Conservation (phyloP, 768 basidiomycete species). For the Serendipita sp. region DNA sequence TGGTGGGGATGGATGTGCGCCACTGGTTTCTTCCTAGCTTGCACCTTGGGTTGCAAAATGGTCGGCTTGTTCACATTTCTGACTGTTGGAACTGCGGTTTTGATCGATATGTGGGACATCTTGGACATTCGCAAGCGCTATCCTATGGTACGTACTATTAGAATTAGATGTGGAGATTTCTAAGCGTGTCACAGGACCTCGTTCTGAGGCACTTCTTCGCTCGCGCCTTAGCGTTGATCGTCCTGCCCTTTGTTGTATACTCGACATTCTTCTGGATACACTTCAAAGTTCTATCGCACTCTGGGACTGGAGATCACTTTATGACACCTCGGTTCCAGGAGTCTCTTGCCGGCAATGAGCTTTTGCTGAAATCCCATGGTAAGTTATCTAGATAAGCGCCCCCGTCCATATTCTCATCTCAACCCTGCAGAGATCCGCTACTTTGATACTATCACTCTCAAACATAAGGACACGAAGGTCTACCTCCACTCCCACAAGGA, state of each 20-base stretch:
- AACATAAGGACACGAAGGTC: conserved; percentile 85
- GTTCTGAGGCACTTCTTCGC: conserved; percentile 82
- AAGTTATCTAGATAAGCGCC: conserved; percentile 10
- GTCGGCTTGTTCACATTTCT: conserved; percentile 86
- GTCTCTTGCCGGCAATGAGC: conserved; percentile 78
- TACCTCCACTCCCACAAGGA: conserved; percentile 89
- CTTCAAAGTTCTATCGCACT: conserved; percentile 70
- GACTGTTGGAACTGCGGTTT: conserved; percentile 77
- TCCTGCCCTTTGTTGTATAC: conserved; percentile 79
- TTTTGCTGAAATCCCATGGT: conserved; percentile 87
- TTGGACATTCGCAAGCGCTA: conserved; percentile 69
- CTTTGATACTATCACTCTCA: conserved; percentile 71
- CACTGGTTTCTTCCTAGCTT: conserved; percentile 87
- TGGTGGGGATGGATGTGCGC: conserved; percentile 94
- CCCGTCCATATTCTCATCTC: conserved; percentile 5
- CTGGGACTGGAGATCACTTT: conserved; percentile 86
- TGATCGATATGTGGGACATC: conserved; percentile 88
- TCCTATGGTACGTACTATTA: conserved; percentile 41
- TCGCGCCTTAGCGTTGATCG: conserved; percentile 66
- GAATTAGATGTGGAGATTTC: neutral
- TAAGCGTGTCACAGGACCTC: conserved; percentile 40
- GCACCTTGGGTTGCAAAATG: conserved; percentile 95
- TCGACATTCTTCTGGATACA: conserved; percentile 93
- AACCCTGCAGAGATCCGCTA: conserved; percentile 67
- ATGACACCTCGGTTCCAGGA: conserved; percentile 99